Evolutionary conservation across 164 flowering plant genomes (phyloP).

Genomic region (Liquidambar formosana): DNA sequence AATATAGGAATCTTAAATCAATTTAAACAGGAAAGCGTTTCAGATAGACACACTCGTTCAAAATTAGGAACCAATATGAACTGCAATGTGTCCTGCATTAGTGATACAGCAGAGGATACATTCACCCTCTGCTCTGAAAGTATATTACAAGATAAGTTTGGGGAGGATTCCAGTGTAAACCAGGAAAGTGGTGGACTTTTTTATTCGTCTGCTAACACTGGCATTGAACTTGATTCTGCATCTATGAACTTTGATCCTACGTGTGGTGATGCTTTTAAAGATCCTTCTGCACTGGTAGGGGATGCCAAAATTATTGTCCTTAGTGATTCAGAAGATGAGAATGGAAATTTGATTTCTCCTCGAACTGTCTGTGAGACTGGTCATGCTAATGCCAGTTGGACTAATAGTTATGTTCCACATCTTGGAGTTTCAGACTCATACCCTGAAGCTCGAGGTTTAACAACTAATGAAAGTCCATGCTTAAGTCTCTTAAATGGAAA

Average conservation of each 20-base stretch:
- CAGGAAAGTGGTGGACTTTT: background rate
- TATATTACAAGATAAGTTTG: background rate
- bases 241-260: background rate
- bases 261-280: background rate
- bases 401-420: background rate
- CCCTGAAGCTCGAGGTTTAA: background rate
- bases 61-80: too few species aligned
- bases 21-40: background rate
- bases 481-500: background rate
- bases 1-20: background rate
- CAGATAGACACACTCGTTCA: background rate
- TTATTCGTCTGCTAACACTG: background rate
- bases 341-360: background rate
- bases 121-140: background rate
- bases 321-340: background rate
- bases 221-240: background rate
- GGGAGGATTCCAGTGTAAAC: background rate
- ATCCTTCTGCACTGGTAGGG: background rate
- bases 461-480: background rate
- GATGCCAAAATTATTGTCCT: background rate
- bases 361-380: background rate
- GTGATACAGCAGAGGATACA: background rate
- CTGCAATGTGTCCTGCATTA: background rate
- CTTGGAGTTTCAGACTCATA: background rate
- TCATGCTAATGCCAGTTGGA: background rate